Percentiles rank a stretch among this genome's conserved stretches.
phyloP scores from a whole-genome alignment of 1,284 basidiomycete genomes.

The Veloporphyrellus conicus region DNA sequence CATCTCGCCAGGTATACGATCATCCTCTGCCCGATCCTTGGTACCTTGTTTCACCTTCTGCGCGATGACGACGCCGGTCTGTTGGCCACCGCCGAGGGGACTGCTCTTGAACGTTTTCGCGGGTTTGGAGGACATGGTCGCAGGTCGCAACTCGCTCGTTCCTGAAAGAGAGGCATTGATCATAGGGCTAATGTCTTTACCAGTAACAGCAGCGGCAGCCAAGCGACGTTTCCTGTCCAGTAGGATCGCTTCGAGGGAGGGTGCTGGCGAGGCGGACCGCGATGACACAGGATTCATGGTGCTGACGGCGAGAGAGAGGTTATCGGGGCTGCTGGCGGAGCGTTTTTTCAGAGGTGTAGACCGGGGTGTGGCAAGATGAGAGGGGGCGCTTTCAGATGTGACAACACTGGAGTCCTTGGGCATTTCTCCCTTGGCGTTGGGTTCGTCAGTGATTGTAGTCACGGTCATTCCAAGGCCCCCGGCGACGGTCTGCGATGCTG shows the following conservation, averaged over 20 bases:
- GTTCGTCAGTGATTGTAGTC: not conserved
- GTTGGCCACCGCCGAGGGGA: slow-evolving; percentile 46
- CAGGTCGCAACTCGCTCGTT: slow-evolving; percentile 19
- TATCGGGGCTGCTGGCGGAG: slow-evolving; percentile 14
- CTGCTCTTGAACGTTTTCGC: slow-evolving; percentile 62
- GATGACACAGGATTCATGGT: slow-evolving; percentile 18
- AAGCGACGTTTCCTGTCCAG: slow-evolving; percentile 53
- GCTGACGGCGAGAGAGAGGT: slow-evolving; percentile 1
- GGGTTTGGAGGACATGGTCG: slow-evolving; percentile 37
- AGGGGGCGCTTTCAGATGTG: not conserved
- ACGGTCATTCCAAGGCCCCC: not conserved
- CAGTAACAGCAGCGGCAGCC: slow-evolving; percentile 19
- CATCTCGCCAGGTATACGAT: slow-evolving; percentile 24
- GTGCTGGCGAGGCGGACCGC: slow-evolving; percentile 42
- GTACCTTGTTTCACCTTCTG: slow-evolving; percentile 38
- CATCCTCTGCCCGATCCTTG: slow-evolving; percentile 19
- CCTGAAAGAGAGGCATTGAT: slow-evolving; percentile 10
- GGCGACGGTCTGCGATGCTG: not conserved
- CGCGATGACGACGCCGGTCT: slow-evolving; percentile 40
- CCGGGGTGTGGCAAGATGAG: not conserved
- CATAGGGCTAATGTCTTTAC: slow-evolving; percentile 16
- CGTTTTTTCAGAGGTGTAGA: slow-evolving; percentile 15
- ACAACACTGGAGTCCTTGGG: not conserved
- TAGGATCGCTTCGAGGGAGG: slow-evolving; percentile 59
- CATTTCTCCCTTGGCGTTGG: not conserved